Evolutionary conservation across 352 stramenopile genomes (phyloP), one percentile per base, ranked within the genome.

Genomic region (Globisporangium camurandrum): DNA sequence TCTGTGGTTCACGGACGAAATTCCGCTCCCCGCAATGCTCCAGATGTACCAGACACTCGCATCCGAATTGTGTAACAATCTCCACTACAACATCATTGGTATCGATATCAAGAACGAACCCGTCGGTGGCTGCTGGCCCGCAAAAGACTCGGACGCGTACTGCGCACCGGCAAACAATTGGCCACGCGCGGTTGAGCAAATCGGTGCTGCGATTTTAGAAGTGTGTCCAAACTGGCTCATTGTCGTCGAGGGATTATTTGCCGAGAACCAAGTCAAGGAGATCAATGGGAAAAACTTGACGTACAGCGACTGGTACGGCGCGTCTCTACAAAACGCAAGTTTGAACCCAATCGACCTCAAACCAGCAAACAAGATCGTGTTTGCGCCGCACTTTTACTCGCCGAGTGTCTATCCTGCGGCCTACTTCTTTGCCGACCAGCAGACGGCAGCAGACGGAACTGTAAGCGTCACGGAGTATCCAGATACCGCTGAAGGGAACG

Each of bases 51-150:
- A 82, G 72, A 85, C 70, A 36, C 55, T 92, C 33, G 75, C 77
- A 23, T 71, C 61, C 4, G 62, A 76, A 47, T 57, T 92, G 3
- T 92, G 81, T 51, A 87, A 67, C 31, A 71, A 84, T 27, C 57
- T 84, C 39, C 71, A 89, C 50, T 92, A 89, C 76, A 92, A 92
- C 55, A 87, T 92, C 42, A 75, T 92, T 19, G 81, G 81, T 17
- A 67, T 92, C 9, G 81, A 92, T 41, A 64, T 92, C 58, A 92
- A 92, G 68, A 89, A 92, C 55, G 81, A 89, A 46, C 80, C 80
- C 0, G 70, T 86, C 1, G 66, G 64, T 12, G 77, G 77, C 6
- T 92, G 80, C 48, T 92, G 80, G 80, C 81, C 77, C 0, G 67
- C 62, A 19, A 60, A 74, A 16, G 75, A 86, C 50, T 63, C 27